Conservation (phyloP, 208 protist species). For the Trypanosoma cruzi region DNA sequence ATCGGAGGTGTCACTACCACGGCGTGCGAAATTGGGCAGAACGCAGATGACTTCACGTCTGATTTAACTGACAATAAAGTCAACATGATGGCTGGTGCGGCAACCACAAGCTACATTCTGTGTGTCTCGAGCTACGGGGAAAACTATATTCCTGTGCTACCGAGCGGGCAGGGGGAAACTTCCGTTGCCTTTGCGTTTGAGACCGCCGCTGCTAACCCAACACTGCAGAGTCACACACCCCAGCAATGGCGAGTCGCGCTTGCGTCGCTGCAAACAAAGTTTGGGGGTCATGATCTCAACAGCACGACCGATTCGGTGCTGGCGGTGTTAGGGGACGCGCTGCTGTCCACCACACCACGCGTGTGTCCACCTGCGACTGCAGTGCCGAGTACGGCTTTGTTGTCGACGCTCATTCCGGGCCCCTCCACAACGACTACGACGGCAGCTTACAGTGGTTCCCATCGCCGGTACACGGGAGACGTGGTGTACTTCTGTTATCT, state of each 20-base stretch:
- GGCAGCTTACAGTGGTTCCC: slow-evolving; percentile 47
- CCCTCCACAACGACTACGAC: slow-evolving; percentile 29
- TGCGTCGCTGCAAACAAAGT: slow-evolving; percentile 49
- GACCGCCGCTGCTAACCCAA: slow-evolving; percentile 37
- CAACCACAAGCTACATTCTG: slow-evolving; percentile 55
- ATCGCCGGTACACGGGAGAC: slow-evolving; percentile 36
- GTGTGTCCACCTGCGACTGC: slow-evolving; percentile 55
- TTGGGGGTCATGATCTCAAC: slow-evolving; percentile 56
- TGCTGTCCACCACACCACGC: slow-evolving; percentile 35
- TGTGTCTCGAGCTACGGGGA: slow-evolving; percentile 43
- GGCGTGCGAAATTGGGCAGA: slow-evolving; percentile 48
- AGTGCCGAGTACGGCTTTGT: slow-evolving; percentile 33
- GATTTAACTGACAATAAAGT: slow-evolving; percentile 25
- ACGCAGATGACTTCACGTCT: slow-evolving; percentile 51
- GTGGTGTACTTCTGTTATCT: slow-evolving; percentile 79
- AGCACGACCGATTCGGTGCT: slow-evolving; percentile 49
- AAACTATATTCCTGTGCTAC: slow-evolving; percentile 70
- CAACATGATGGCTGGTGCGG: slow-evolving; percentile 30
- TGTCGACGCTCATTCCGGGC: slow-evolving; percentile 35
- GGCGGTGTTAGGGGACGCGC: slow-evolving; percentile 31
- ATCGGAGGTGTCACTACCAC: slow-evolving; percentile 5
- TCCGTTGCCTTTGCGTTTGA: slow-evolving; percentile 55
- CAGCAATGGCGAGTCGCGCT: slow-evolving; percentile 68
- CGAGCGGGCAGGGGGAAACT: slow-evolving; percentile 25
- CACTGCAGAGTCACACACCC: slow-evolving; percentile 34